Conservation (phyloP, 192 early-diverging fungal genomes). For the Haplosporangium gracile region DNA sequence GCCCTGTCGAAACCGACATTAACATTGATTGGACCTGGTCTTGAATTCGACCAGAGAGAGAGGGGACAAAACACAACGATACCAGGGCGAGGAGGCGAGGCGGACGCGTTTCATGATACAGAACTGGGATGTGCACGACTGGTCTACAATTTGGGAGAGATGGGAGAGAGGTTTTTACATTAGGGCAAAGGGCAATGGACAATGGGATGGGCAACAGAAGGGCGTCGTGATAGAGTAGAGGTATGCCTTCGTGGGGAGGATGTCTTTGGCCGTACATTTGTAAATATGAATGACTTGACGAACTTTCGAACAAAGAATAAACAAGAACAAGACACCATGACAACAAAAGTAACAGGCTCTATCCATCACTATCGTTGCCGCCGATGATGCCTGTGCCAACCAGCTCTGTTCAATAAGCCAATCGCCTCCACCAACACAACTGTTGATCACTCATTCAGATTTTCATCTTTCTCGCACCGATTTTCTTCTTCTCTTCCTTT, state of each 20-base stretch:
- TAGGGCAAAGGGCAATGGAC: no score
- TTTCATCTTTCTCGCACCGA: background rate
- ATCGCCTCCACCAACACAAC: no score
- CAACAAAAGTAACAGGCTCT: no score
- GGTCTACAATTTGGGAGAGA: no score
- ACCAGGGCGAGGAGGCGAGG: background rate
- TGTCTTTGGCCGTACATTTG: background rate
- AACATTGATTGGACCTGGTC: background rate
- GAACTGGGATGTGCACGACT: background rate
- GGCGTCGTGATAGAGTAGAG: background rate
- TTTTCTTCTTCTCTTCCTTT: background rate
- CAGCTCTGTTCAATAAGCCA: no score
- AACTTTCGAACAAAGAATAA: background rate
- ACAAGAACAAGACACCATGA: background rate
- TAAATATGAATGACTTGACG: background rate
- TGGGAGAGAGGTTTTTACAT: no score
- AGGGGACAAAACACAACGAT: background rate
- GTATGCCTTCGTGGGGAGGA: background rate
- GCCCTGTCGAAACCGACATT: conserved; percentile 5
- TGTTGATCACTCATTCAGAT: no score
- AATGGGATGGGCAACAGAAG: no score
- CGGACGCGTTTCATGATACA: background rate
- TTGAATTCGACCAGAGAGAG: background rate
- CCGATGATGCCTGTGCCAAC: no score
- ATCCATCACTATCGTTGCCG: no score